phyloP scores from a whole-genome alignment of 345 rosid genomes.

The Hibiscus mutabilis region DNA sequence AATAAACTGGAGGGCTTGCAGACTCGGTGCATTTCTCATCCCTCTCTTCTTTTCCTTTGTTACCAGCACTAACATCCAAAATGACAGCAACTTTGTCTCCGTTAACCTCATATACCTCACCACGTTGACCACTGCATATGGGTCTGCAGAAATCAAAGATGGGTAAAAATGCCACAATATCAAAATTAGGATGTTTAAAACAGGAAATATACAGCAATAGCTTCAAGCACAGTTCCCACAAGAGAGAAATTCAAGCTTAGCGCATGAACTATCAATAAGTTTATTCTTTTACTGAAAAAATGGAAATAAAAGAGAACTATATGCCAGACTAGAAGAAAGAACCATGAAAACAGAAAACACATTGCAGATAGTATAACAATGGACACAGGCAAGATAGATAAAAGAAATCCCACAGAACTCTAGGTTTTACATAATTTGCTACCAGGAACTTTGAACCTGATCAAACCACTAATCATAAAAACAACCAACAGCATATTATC shows the following conservation, averaged over 20 bases:
- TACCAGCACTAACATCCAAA: constrained; percentile 45
- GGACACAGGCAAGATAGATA: neutral
- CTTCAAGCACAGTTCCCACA: neutral
- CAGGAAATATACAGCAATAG: neutral
- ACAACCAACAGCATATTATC: neutral
- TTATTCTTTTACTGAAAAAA: neutral
- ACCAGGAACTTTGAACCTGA: neutral
- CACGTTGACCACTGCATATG: constrained; percentile 71
- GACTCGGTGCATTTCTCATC: constrained; percentile 41
- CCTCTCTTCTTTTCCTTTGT: constrained; percentile 28
- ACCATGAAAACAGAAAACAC: no score
- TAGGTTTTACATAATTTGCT: neutral
- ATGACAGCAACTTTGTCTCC: constrained; percentile 69
- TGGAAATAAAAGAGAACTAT: neutral
- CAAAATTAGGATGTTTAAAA: neutral
- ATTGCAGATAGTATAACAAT: no score
- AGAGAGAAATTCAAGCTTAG: neutral
- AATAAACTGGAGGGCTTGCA: constrained; percentile 41
- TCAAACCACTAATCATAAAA: neutral
- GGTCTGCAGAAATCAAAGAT: constrained; percentile 41
- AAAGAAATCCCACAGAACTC: neutral
- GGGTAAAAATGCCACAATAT: neutral
- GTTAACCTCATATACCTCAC: constrained; percentile 77
- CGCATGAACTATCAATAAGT: neutral
- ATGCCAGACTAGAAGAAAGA: neutral